These are phyloP conservation scores for Arxiozyma bovina DNA, from an alignment of 1,139 yeast genomes.

Conservation along the genomic window DNA sequence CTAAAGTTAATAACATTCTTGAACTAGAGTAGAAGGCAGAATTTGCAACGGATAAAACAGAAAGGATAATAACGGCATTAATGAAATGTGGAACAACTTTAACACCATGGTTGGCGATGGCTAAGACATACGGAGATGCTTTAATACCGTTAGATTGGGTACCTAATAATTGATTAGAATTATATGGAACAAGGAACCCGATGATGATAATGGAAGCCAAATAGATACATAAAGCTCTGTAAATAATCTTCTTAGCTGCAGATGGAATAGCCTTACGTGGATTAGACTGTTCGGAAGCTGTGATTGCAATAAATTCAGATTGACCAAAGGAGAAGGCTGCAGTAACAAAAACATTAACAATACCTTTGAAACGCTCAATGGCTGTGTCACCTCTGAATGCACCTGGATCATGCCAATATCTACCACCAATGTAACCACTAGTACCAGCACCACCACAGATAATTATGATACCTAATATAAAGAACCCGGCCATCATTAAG, in stretches of 20 bases:
- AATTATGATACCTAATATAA: constrained; percentile 52
- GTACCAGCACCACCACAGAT: constrained; percentile 62
- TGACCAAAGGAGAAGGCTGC: constrained; percentile 88
- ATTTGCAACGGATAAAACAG: constrained; percentile 66
- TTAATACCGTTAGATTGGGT: constrained; percentile 37
- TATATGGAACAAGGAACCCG: constrained; percentile 62
- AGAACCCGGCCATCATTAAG: constrained; percentile 54
- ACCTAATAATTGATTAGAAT: constrained; percentile 41
- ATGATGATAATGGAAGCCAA: constrained; percentile 51
- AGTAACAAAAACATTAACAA: constrained; percentile 70
- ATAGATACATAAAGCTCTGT: constrained; percentile 61
- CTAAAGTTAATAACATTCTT: constrained; percentile 56
- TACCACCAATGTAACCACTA: constrained; percentile 54
- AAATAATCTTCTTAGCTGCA: constrained; percentile 68
- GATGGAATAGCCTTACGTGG: constrained; percentile 66
- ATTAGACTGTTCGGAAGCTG: constrained; percentile 81
- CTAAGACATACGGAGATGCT: constrained; percentile 72
- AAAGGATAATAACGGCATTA: constrained; percentile 46
- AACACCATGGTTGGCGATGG: constrained; percentile 60
- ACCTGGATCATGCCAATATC: constrained; percentile 56
- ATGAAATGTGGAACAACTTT: constrained; percentile 52
- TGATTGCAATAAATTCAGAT: constrained; percentile 73
- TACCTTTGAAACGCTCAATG: constrained; percentile 54
- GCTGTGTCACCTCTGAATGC: constrained; percentile 35
- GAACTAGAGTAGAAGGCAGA: constrained; percentile 59